phyloP scores from a whole-genome alignment of 2,329 filamentous ascomycete species.

The Pestalotiopsis sp. region DNA sequence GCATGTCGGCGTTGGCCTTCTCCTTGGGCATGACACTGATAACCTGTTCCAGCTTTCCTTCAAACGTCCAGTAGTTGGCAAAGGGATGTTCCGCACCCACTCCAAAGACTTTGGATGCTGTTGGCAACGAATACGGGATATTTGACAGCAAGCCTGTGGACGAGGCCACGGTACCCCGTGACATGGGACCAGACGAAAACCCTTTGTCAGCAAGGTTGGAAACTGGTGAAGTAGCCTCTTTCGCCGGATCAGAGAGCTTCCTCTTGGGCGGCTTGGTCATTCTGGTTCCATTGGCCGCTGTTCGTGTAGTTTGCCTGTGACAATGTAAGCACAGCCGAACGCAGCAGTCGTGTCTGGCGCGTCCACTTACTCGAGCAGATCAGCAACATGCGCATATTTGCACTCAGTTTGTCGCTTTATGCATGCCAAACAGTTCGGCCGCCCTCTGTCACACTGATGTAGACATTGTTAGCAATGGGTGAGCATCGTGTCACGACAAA shows the following conservation, averaged over 20 bases:
- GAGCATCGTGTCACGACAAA: not conserved
- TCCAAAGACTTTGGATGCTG: conserved; percentile 78
- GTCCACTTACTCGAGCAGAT: conserved; percentile 67
- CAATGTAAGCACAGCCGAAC: conserved; percentile 17
- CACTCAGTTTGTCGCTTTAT: conserved; percentile 77
- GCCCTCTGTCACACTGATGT: conserved; percentile 70
- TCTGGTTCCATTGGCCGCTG: conserved; percentile 76
- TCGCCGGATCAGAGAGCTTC: conserved; percentile 38
- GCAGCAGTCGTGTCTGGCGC: not conserved
- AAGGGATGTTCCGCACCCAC: conserved; percentile 78
- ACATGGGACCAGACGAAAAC: conserved; percentile 44
- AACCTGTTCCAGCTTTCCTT: conserved; percentile 73
- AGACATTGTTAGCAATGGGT: conserved; percentile 6
- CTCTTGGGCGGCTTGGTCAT: conserved; percentile 85
- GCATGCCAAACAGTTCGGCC: conserved; percentile 69
- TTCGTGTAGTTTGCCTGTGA: conserved; percentile 57
- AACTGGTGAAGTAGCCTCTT: conserved; percentile 36
- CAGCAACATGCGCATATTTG: conserved; percentile 74
- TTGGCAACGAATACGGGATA: conserved; percentile 69
- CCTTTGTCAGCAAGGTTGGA: conserved; percentile 59
- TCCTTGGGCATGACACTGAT: conserved; percentile 69
- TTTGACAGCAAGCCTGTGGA: conserved; percentile 68
- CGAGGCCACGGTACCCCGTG: conserved; percentile 52
- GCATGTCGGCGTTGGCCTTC: conserved; percentile 73
- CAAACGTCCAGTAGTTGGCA: conserved; percentile 82